Evolutionary conservation across 441 rosid genomes (phyloP), one percentile per base, ranked within the genome.

Genomic region (Aquilaria agallochum): DNA sequence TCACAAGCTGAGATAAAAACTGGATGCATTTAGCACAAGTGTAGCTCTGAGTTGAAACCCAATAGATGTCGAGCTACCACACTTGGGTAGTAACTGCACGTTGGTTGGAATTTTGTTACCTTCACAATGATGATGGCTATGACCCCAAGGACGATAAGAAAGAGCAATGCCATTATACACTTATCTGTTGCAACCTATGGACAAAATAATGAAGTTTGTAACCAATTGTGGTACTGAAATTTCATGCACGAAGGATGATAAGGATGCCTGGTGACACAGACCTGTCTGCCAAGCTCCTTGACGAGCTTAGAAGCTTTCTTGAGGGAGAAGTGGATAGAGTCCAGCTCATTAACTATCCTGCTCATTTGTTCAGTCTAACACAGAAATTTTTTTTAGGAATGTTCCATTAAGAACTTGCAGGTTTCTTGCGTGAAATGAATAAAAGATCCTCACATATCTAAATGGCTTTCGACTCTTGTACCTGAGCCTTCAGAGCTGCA

Each of bases 281-380:
- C 97, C 97, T 94, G 99, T 80, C 99, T 87, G 83, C 97, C 95
- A 56, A 94, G 87, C 81, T 89, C 99, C 85, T 89, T 94, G 72
- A 91, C 96, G 77, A 94, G 68, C 76, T 91, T 74, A 56, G 96
- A 84, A 68, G 99, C 99, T 70, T 83, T 94, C 80, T 94, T 91
- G 75, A 94, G 76, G 56, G 99, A 94, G 69, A 91, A 94, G 76
- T 94, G 96, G 65, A 94, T 94, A 42, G 99, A 87, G 74, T 94
- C 97, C 5, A 94, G 82, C 75, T 94, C 99, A 72, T 91, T 91
- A 59, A 94, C 96, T 65, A 94, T 83, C 79, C 96, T 87, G 75
- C 94, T 84, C 97, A 94, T 94, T 86, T 94, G 96, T 66, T 94
- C 99, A 3, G 99, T 94, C 97, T 91, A 83, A 81, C 34, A 76